phyloP scores from a whole-genome alignment of 306 rosid genomes.

The Boehmeria nivea region DNA sequence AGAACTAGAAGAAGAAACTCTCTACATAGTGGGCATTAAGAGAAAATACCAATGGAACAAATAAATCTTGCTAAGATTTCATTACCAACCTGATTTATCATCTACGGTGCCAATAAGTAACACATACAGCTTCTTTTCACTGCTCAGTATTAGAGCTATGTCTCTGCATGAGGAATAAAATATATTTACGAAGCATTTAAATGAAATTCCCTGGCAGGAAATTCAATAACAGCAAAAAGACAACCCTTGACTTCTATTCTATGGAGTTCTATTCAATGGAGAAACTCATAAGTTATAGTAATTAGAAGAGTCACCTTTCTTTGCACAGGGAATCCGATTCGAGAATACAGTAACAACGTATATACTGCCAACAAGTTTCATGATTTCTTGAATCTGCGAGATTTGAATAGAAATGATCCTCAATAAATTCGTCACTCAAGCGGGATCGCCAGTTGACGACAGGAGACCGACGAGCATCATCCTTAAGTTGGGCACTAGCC shows the following conservation, averaged over 20 bases:
- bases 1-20: too few relatives aligned
- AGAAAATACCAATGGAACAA: slow-evolving; percentile 1
- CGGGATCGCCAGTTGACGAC: too few relatives aligned
- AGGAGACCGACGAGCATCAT: too few relatives aligned
- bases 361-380: slow-evolving; percentile 53
- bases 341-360: slow-evolving; percentile 54
- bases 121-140: slow-evolving; percentile 65
- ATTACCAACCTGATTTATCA: slow-evolving; percentile 63
- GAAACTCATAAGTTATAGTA: too few relatives aligned
- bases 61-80: slow-evolving; percentile 16
- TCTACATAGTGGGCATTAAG: too few relatives aligned
- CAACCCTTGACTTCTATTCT: too few relatives aligned
- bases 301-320: slow-evolving; percentile 48
- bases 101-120: slow-evolving; percentile 45
- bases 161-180: slow-evolving; percentile 43
- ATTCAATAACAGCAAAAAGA: too few relatives aligned
- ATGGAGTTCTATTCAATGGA: too few relatives aligned
- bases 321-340: slow-evolving; percentile 35
- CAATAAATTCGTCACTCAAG: slow-evolving; percentile 39
- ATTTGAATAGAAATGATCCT: slow-evolving; percentile 51
- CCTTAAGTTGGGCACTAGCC: slow-evolving; percentile 18
- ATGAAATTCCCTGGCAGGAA: too few relatives aligned
- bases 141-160: slow-evolving; percentile 77
- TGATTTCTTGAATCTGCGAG: slow-evolving; percentile 55
- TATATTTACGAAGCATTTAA: slow-evolving; percentile 5